Evolutionary conservation across 495 filamentous ascomycete genomes (phyloP), one percentile per base, ranked within the genome.

Genomic region (Trichoderma asperelloides): DNA sequence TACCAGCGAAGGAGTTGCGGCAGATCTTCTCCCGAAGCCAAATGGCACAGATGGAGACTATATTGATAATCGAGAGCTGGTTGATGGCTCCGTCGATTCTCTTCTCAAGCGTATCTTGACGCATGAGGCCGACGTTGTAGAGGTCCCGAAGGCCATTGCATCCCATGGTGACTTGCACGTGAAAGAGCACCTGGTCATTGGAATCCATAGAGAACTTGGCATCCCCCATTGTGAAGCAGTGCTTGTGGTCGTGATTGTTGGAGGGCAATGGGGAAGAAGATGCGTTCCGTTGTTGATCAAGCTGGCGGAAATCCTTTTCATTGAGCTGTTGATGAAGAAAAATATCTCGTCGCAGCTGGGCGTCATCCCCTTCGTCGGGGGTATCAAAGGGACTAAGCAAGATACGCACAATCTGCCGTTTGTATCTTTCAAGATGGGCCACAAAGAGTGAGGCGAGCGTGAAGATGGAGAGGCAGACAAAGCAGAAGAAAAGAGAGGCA

Each of bases 71-170:
- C 23, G 27, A n/a, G 27, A 66, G 16, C 9, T 33, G 43, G 6
- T 27, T 39, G n/a, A 25, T 23, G 11, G 27, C 55, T 4, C 8
- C 72, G 70, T 21, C 49, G 62, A 40, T 66, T 69, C 41, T 70
- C 68, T 12, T 74, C 70, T n/a, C 64, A 27, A 30, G 72, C 43
- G 28, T 60, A 12, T 60, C 55, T 18, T 60, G 55, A 28, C 55
- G 55, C 55, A 60, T 16, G 55, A 60, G 15, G 25, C 55, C 55
- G 4, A 60, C 1, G 11, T 30, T 60, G 12, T 13, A 33, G 7
- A 60, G 55, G 5, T 60, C 55, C 8, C 55, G 55, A 11, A 60
- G 25, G 11, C 55, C 55, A 13, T 33, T 60, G 16, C 55, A 60
- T 12, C 55, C 55, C 55, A 60, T 18, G 1, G 55, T 60, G 25